phyloP scores from a whole-genome alignment of 1,284 basidiomycete genomes.

The Microbotryum violaceum region DNA sequence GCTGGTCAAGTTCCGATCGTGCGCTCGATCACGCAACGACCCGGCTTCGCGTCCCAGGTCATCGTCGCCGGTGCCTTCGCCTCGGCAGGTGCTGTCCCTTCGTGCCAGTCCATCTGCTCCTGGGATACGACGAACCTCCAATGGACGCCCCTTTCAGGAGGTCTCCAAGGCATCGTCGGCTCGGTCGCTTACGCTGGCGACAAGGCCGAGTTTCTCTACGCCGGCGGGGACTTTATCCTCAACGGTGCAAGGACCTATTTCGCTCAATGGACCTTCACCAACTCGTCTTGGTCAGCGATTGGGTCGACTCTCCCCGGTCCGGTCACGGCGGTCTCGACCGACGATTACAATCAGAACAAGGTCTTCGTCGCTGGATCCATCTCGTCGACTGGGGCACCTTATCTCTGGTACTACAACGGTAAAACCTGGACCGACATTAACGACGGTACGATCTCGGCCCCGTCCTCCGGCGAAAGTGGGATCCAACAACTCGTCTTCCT shows the following conservation, averaged over 20 bases:
- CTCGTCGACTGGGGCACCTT: conserved; percentile 55
- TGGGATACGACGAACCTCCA: conserved; percentile 60
- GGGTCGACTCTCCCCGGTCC: conserved; percentile 75
- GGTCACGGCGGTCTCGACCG: conserved; percentile 77
- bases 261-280: conserved; percentile 60
- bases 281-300: conserved; percentile 64
- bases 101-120: conserved; percentile 70
- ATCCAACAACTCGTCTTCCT: conserved; percentile 84
- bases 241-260: conserved; percentile 57
- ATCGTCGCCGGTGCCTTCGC: conserved; percentile 81
- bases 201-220: conserved; percentile 35
- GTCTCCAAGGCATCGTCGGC: conserved; percentile 72
- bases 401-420: conserved; percentile 77
- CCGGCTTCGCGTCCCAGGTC: conserved; percentile 56
- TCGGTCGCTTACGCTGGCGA: conserved; percentile 70
- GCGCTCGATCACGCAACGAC: conserved; percentile 61
- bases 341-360: conserved; percentile 69
- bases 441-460: conserved; percentile 46
- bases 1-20: conserved; percentile 57
- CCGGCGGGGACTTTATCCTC: conserved; percentile 61
- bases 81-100: conserved; percentile 60
- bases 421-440: conserved; percentile 59
- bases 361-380: conserved; percentile 81
- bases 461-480: conserved; percentile 41
- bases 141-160: conserved; percentile 75